phyloP scores from a whole-genome alignment of 2,329 filamentous ascomycete species.

The Pyrenochaeta sp. region DNA sequence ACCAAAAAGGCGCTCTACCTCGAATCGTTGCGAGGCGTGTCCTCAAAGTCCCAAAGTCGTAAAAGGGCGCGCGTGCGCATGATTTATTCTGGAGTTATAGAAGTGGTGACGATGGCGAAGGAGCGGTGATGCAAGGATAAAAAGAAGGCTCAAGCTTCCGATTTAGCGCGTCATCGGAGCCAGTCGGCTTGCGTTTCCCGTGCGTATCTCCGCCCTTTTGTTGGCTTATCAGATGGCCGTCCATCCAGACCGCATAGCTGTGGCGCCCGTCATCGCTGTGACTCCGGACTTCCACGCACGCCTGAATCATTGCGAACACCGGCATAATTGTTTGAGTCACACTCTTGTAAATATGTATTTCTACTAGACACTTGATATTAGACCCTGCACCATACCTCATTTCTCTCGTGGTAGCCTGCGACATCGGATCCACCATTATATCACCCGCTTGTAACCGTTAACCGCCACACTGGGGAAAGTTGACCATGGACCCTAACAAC shows the following conservation, averaged over 20 bases:
- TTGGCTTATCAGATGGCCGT: constrained; percentile 35
- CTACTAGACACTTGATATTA: constrained; percentile 21
- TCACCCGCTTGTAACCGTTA: constrained; percentile 19
- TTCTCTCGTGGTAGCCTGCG: constrained; percentile 24
- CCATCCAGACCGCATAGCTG: constrained; percentile 12
- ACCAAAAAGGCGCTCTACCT: constrained; percentile 35
- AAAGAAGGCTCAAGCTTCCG: constrained; percentile 7
- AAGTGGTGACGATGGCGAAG: constrained; percentile 33
- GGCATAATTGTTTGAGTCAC: constrained; percentile 13
- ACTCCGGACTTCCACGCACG: constrained; percentile 9
- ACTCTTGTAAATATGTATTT: constrained; percentile 30
- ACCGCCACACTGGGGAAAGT: constrained; percentile 26
- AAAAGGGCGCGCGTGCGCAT: constrained; percentile 39
- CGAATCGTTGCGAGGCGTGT: constrained; percentile 37
- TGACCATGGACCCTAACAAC: constrained; percentile 27
- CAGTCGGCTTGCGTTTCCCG: constrained; percentile 2
- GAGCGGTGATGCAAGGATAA: constrained; percentile 22
- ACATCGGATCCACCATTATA: constrained; percentile 37
- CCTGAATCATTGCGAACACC: constrained; percentile 11
- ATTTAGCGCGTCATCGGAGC: constrained; percentile 21
- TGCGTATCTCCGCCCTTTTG: neutral
- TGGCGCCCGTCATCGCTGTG: constrained; percentile 17
- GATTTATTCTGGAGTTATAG: constrained; percentile 20
- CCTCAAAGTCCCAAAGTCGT: constrained; percentile 28
- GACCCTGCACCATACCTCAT: constrained; percentile 15